Percentiles rank a stretch among this genome's conserved stretches.
Evolutionary conservation across 768 basidiomycete species (phyloP).

Genomic region (Pisolithus tinctorius): DNA sequence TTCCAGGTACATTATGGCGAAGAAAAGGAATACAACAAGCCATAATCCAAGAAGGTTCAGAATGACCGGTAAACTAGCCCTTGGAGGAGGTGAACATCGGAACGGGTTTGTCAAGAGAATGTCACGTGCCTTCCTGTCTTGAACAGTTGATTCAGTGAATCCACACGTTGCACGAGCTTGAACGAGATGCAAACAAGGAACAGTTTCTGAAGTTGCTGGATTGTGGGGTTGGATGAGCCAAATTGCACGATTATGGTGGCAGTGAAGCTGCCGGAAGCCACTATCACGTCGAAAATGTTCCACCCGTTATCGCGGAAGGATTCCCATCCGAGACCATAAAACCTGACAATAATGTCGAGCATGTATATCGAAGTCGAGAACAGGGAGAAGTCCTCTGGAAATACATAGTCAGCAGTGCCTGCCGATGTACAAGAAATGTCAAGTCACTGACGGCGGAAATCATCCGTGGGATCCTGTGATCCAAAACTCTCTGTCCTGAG

Average conservation of each 20-base stretch:
- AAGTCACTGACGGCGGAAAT: constrained; percentile 49
- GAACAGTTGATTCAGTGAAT: constrained; percentile 89
- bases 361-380: constrained; percentile 64
- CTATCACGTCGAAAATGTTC: constrained; percentile 86
- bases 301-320: constrained; percentile 89
- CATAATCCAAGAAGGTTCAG: constrained; percentile 80
- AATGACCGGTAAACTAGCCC: constrained; percentile 83
- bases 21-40: constrained; percentile 88
- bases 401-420: constrained; percentile 4
- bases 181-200: constrained; percentile 91
- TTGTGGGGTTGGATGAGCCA: constrained; percentile 39
- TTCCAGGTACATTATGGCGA: constrained; percentile 81
- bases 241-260: constrained; percentile 74
- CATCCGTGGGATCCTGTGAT: constrained; percentile 40
- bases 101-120: background rate
- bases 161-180: constrained; percentile 87
- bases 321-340: constrained; percentile 75
- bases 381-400: constrained; percentile 70
- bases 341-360: constrained; percentile 70
- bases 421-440: constrained; percentile 1
- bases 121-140: constrained; percentile 84
- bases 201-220: constrained; percentile 74
- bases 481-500: constrained; percentile 76
- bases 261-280: constrained; percentile 73
- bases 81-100: constrained; percentile 21